A percentile compares a stretch with the other conserved stretches of the same genome.
These are phyloP conservation scores for Didymella sp. DNA, from an alignment of 2,329 filamentous ascomycete species.

Conservation along the genomic window DNA sequence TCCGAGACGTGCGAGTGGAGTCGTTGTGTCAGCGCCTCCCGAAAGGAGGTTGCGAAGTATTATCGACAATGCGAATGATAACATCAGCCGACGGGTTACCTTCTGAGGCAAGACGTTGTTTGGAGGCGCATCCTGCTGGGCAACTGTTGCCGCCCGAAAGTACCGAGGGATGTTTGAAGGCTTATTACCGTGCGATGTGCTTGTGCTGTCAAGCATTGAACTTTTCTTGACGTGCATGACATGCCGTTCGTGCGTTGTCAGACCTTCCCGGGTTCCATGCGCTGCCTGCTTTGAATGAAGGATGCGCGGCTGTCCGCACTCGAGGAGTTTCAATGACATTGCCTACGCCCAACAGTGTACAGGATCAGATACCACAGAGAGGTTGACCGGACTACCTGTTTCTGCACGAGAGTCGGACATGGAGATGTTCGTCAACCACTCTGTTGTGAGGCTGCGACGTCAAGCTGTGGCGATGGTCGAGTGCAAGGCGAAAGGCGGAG, in stretches of 20 bases:
- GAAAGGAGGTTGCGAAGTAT: conserved; percentile 9
- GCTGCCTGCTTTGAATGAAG: not conserved
- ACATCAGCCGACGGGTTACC: conserved; percentile 1
- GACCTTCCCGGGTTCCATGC: not conserved
- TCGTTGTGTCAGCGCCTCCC: conserved; percentile 13
- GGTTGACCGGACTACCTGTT: not conserved
- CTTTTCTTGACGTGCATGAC: not conserved
- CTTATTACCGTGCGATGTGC: not conserved
- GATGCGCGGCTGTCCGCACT: not conserved
- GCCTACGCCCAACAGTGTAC: not conserved
- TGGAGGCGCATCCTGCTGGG: conserved; percentile 2
- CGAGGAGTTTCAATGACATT: not conserved
- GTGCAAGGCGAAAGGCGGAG: not conserved
- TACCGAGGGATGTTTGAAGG: not conserved
- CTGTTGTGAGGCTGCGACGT: not conserved
- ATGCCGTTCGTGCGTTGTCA: not conserved
- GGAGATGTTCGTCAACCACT: too few species aligned
- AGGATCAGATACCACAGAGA: not conserved
- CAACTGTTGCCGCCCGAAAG: not conserved
- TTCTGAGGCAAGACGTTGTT: not conserved
- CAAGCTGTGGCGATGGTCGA: not conserved
- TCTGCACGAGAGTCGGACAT: not conserved
- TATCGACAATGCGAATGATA: conserved; percentile 4
- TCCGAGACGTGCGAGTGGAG: conserved; percentile 23
- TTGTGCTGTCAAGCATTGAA: not conserved